phyloP scores from a whole-genome alignment of 331 rosid genomes.

The Quercus phellos region DNA sequence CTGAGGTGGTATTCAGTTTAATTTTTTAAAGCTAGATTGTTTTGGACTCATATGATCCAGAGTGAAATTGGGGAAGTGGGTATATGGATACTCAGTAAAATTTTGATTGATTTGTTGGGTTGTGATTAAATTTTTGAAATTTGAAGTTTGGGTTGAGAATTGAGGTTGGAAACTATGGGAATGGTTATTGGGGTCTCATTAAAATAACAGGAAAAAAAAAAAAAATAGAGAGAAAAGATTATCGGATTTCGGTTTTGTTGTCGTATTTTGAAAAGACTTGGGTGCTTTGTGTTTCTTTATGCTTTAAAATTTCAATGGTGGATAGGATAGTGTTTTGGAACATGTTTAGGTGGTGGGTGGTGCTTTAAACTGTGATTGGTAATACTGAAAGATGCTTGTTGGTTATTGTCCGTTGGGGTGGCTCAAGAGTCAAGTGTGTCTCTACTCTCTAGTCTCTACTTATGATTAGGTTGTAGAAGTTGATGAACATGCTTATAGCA shows the following conservation, averaged over 20 bases:
- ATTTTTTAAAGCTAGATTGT: not conserved
- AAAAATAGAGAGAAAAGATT: not conserved
- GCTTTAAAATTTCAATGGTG: conserved; percentile 3
- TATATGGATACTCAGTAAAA: not conserved
- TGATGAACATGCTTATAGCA: not conserved
- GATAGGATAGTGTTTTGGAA: not conserved
- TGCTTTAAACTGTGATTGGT: conserved; percentile 1
- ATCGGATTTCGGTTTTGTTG: not conserved
- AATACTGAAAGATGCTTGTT: conserved; percentile 8
- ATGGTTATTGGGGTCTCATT: not conserved
- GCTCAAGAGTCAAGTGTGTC: not conserved
- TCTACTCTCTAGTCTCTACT: not conserved
- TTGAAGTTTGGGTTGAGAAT: not conserved
- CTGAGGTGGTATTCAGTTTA: not conserved
- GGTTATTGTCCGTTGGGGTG: not conserved
- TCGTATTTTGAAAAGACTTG: not conserved
- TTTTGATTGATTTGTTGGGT: not conserved
- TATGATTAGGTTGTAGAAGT: not conserved
- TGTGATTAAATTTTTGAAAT: not conserved
- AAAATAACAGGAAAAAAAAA: not conserved
- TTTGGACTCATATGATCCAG: not conserved
- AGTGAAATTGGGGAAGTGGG: not conserved
- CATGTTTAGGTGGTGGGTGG: not conserved
- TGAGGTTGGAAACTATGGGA: conserved; percentile 10
- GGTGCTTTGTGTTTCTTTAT: conserved; percentile 1